Percentiles rank a stretch among this genome's conserved stretches.
These are phyloP conservation scores for Penicillium italicum DNA, from an alignment of 2,329 filamentous ascomycete genomes.

Conservation along the genomic window DNA sequence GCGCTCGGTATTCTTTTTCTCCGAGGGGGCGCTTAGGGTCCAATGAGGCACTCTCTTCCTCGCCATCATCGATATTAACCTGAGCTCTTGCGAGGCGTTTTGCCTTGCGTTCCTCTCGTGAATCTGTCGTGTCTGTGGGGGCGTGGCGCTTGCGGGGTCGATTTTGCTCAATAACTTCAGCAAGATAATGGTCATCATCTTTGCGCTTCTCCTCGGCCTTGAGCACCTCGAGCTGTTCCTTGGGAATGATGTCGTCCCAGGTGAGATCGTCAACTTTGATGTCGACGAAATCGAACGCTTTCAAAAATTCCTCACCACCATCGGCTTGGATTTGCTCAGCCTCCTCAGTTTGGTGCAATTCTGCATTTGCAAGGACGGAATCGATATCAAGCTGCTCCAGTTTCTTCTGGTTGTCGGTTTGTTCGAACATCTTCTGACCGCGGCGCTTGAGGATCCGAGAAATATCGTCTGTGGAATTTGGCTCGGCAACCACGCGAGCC, in stretches of 20 bases:
- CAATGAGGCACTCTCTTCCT: slow-evolving; percentile 59
- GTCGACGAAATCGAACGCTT: slow-evolving; percentile 86
- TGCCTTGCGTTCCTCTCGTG: slow-evolving; percentile 61
- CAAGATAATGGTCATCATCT: slow-evolving; percentile 77
- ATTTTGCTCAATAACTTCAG: slow-evolving; percentile 77
- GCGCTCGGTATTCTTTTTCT: slow-evolving; percentile 88
- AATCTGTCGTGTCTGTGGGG: slow-evolving; percentile 51
- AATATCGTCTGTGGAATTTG: slow-evolving; percentile 89
- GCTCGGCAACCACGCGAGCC: slow-evolving; percentile 66
- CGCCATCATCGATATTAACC: slow-evolving; percentile 62
- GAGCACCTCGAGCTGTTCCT: slow-evolving; percentile 82
- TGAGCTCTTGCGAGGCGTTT: slow-evolving; percentile 70
- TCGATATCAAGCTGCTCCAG: slow-evolving; percentile 97
- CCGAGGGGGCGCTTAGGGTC: slow-evolving; percentile 88
- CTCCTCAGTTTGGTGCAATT: slow-evolving; percentile 94
- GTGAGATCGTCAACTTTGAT: slow-evolving; percentile 91
- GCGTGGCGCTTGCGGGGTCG: slow-evolving; percentile 71
- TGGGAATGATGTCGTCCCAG: slow-evolving; percentile 98
- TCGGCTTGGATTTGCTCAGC: slow-evolving; percentile 92
- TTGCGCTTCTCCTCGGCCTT: slow-evolving; percentile 85
- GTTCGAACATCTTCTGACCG: slow-evolving; percentile 99
- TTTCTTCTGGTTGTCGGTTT: slow-evolving; percentile 93
- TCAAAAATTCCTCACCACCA: slow-evolving; percentile 94
- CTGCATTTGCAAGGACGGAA: slow-evolving; percentile 91
- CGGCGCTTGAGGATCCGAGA: slow-evolving; percentile 94